phyloP scores from a whole-genome alignment of 257 asterid species.

The Solanum chmielewskii region DNA sequence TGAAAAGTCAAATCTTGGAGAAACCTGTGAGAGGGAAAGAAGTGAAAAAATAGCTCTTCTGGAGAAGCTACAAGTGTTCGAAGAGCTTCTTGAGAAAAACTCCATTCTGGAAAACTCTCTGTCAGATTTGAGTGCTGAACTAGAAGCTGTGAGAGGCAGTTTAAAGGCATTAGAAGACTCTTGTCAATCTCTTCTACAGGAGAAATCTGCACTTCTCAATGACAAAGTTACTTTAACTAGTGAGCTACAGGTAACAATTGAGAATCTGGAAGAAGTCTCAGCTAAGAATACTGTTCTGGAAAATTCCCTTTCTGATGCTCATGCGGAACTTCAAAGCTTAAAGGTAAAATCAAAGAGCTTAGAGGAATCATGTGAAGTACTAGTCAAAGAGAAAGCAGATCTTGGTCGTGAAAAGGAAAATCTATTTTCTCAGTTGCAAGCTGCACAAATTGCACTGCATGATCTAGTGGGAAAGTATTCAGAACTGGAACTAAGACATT shows the following conservation, averaged over 20 bases:
- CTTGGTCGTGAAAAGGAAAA: constrained; percentile 48
- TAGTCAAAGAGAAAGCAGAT: constrained; percentile 56
- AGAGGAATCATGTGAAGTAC: constrained; percentile 71
- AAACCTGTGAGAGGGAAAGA: constrained; percentile 41
- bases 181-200: constrained; percentile 48
- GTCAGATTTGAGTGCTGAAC: constrained; percentile 68
- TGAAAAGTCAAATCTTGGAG: constrained; percentile 45
- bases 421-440: constrained; percentile 47
- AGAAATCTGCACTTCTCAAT: constrained; percentile 53
- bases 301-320: constrained; percentile 52
- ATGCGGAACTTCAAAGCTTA: constrained; percentile 50
- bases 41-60: constrained; percentile 57
- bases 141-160: constrained; percentile 67
- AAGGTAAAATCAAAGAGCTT: constrained; percentile 50
- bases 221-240: constrained; percentile 43
- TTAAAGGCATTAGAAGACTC: constrained; percentile 52
- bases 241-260: constrained; percentile 46
- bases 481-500: constrained; percentile 50
- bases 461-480: constrained; percentile 43
- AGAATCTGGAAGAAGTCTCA: constrained; percentile 54
- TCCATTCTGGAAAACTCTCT: constrained; percentile 70
- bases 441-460: constrained; percentile 33
- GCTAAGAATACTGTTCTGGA: constrained; percentile 56
- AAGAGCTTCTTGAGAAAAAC: constrained; percentile 81
- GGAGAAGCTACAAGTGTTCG: constrained; percentile 53